Conservation (phyloP, 2,329 filamentous ascomycete genomes). For the Paracorniculantispora psalliotae region DNA sequence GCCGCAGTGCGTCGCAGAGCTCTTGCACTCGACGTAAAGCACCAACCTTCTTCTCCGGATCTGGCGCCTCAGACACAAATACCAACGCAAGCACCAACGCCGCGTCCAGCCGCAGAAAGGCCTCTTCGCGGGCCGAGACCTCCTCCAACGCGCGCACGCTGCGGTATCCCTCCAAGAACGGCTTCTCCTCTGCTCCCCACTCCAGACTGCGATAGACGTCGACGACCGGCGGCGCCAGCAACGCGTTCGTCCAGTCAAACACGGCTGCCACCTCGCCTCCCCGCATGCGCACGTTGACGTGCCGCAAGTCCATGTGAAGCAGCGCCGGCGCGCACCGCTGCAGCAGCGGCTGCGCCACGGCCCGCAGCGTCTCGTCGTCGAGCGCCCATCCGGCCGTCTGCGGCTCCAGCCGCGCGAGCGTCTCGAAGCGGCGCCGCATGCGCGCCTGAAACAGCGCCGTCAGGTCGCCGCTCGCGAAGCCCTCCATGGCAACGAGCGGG, state of each 20-base stretch:
- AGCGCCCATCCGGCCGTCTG: slow-evolving; percentile 7
- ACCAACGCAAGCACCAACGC: slow-evolving; percentile 18
- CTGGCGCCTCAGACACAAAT: slow-evolving; percentile 18
- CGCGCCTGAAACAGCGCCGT: slow-evolving; percentile 11
- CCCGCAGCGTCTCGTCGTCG: neutral
- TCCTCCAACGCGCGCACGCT: neutral
- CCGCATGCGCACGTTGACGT: slow-evolving; percentile 14
- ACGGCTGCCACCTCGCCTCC: slow-evolving; percentile 11
- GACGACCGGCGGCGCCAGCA: slow-evolving; percentile 14
- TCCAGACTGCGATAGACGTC: slow-evolving; percentile 18
- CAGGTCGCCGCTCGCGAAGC: neutral
- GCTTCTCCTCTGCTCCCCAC: neutral
- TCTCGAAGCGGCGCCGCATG: slow-evolving; percentile 15
- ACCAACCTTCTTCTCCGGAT: slow-evolving; percentile 6
- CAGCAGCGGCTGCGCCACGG: slow-evolving; percentile 12
- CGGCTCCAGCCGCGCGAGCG: slow-evolving; percentile 11
- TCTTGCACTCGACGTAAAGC: slow-evolving; percentile 15
- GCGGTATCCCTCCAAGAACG: slow-evolving; percentile 16
- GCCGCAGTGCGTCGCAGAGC: neutral
- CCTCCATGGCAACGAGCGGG: slow-evolving; percentile 16
- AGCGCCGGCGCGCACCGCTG: slow-evolving; percentile 1
- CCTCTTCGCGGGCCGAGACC: slow-evolving; percentile 12
- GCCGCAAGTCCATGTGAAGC: slow-evolving; percentile 19
- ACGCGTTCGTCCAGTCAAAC: slow-evolving; percentile 18
- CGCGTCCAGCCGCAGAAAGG: slow-evolving; percentile 16